Conservation (phyloP, 805 yeast species). For the Cyberlindnera japonica region DNA sequence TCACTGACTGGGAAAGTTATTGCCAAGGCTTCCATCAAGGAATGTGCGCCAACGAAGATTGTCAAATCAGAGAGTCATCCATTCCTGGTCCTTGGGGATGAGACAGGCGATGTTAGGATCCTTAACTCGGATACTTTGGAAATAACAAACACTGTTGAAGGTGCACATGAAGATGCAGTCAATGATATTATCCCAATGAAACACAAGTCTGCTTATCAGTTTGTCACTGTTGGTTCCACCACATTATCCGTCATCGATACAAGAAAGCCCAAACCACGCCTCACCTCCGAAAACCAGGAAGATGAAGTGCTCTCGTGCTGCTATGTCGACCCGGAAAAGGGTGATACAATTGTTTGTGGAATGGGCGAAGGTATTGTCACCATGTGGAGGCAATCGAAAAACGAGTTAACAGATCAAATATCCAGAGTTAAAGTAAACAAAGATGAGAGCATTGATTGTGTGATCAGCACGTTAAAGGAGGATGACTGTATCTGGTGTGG, state of each 20-base stretch:
- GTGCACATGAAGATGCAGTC: constrained; percentile 73
- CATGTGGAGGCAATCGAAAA: constrained; percentile 73
- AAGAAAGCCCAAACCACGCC: constrained; percentile 47
- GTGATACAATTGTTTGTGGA: constrained; percentile 68
- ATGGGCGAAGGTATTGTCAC: constrained; percentile 91
- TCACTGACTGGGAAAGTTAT: constrained; percentile 73
- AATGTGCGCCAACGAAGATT: constrained; percentile 30
- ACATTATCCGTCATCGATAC: constrained; percentile 76
- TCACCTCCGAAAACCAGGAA: constrained; percentile 83
- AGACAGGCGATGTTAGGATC: constrained; percentile 62
- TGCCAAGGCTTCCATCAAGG: constrained; percentile 25
- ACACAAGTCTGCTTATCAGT: constrained; percentile 72
- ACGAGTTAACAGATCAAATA: constrained; percentile 72
- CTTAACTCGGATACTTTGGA: constrained; percentile 52
- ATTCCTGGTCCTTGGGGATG: constrained; percentile 56
- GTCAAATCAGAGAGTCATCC: constrained; percentile 34
- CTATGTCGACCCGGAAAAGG: constrained; percentile 59
- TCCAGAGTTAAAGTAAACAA: constrained; percentile 66
- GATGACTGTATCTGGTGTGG: constrained; percentile 71
- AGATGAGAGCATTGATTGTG: constrained; percentile 70
- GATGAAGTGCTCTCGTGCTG: constrained; percentile 83
- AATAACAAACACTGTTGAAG: constrained; percentile 44
- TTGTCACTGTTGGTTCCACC: constrained; percentile 77
- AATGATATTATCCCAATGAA: constrained; percentile 70
- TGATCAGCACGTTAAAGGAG: constrained; percentile 40